Evolutionary conservation across 495 filamentous ascomycete genomes (phyloP).

Genomic region (Aspergillus hancockii): DNA sequence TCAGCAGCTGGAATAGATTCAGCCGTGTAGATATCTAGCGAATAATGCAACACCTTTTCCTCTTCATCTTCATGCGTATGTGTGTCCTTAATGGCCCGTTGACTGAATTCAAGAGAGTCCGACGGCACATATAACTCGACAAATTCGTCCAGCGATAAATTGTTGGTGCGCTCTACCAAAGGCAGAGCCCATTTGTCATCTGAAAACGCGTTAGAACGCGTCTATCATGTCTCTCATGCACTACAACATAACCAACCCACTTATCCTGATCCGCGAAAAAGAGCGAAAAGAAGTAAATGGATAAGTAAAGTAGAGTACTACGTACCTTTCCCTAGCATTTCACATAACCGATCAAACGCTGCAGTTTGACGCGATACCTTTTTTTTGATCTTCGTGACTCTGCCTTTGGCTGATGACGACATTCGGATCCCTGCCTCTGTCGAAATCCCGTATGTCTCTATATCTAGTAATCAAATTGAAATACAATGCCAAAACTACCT

Average conservation of each 20-base stretch:
- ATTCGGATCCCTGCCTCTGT: slow-evolving; percentile 15
- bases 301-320: not conserved
- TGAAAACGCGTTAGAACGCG: slow-evolving; percentile 3
- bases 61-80: not conserved
- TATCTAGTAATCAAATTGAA: not conserved
- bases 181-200: slow-evolving; percentile 24
- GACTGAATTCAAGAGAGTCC: slow-evolving; percentile 11
- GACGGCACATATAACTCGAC: slow-evolving; percentile 30
- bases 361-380: slow-evolving; percentile 19
- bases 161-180: slow-evolving; percentile 47
- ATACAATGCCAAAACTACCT: not conserved
- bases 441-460: not conserved
- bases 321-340: not conserved
- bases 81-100: not conserved
- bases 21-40: slow-evolving; percentile 45
- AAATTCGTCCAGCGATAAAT: slow-evolving; percentile 36
- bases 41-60: not conserved
- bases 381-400: slow-evolving; percentile 26
- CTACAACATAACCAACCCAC: not conserved
- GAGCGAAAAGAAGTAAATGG: not conserved
- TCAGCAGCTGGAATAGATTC: slow-evolving; percentile 49
- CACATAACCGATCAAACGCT: not conserved
- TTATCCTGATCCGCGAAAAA: too few relatives aligned
- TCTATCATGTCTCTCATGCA: not conserved
- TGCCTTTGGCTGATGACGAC: slow-evolving; percentile 25